Conservation (phyloP, 2,329 filamentous ascomycete genomes). For the Alternaria sp. region DNA sequence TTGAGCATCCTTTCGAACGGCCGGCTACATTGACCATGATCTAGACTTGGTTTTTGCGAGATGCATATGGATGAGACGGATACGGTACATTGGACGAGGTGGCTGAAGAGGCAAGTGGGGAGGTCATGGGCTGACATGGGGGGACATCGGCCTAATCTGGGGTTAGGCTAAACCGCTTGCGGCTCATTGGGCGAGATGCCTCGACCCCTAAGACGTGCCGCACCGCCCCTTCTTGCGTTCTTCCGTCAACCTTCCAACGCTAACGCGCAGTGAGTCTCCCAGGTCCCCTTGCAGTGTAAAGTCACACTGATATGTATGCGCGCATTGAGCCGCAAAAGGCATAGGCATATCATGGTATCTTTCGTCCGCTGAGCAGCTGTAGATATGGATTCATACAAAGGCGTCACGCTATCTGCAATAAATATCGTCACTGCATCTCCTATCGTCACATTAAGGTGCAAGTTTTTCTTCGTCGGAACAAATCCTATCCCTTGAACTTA, state of each 20-base stretch:
- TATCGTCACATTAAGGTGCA: background rate
- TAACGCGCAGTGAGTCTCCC: background rate
- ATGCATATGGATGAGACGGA: background rate
- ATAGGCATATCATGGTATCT: background rate
- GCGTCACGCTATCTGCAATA: background rate
- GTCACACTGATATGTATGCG: background rate
- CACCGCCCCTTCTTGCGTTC: background rate
- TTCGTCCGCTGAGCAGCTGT: background rate
- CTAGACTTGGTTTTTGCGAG: background rate
- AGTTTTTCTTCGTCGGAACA: background rate
- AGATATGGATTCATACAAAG: background rate
- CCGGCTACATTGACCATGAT: constrained; percentile 42
- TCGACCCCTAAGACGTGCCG: background rate
- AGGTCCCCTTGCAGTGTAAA: background rate
- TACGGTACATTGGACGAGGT: constrained; percentile 4
- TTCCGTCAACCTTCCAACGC: background rate
- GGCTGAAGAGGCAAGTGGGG: background rate
- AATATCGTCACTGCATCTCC: background rate
- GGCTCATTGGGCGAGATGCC: constrained; percentile 31
- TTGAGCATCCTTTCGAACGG: constrained; percentile 40
- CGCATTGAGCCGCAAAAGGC: constrained; percentile 10
- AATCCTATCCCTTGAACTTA: background rate
- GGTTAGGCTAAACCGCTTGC: constrained; percentile 28
- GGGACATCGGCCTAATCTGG: background rate
- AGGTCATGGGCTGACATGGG: background rate